Evolutionary conservation across 148 eudicot genomes (phyloP).

Genomic region (Arctostaphylos glauca): DNA sequence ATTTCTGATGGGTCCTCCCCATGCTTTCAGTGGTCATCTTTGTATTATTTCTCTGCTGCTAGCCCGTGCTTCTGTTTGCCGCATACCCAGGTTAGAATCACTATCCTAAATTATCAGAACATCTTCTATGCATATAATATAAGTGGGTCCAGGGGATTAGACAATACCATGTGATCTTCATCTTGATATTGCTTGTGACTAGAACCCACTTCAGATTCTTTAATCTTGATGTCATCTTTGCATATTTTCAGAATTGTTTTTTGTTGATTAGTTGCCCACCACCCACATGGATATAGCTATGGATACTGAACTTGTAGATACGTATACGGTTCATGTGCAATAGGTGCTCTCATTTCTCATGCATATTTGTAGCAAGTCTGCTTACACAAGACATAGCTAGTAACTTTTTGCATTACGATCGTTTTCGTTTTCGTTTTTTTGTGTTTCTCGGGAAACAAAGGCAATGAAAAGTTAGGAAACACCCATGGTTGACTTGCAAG

Average conservation of each 20-base stretch:
- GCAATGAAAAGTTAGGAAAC: neutral
- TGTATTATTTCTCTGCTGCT: conserved; percentile 9
- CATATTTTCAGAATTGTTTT: neutral
- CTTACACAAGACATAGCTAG: neutral
- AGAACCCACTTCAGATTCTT: neutral
- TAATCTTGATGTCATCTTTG: conserved; percentile 10
- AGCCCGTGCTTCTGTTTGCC: neutral
- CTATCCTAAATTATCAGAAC: neutral
- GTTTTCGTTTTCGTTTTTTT: neutral
- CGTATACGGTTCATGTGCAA: neutral
- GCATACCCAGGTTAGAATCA: conserved; percentile 11
- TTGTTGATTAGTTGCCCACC: neutral
- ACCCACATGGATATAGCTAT: neutral
- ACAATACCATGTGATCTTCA: neutral
- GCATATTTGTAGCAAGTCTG: too few species aligned
- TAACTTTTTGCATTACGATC: neutral
- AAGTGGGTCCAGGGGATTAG: neutral
- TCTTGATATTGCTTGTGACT: neutral
- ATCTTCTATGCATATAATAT: neutral
- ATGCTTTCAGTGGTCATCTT: conserved; percentile 15
- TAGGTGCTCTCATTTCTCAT: neutral
- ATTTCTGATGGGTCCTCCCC: conserved; percentile 22
- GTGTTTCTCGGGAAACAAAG: neutral
- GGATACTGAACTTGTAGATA: neutral
- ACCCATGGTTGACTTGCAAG: too few species aligned